These are phyloP conservation scores for Pisolithus tinctorius DNA, from an alignment of 768 basidiomycete species.

Conservation along the genomic window DNA sequence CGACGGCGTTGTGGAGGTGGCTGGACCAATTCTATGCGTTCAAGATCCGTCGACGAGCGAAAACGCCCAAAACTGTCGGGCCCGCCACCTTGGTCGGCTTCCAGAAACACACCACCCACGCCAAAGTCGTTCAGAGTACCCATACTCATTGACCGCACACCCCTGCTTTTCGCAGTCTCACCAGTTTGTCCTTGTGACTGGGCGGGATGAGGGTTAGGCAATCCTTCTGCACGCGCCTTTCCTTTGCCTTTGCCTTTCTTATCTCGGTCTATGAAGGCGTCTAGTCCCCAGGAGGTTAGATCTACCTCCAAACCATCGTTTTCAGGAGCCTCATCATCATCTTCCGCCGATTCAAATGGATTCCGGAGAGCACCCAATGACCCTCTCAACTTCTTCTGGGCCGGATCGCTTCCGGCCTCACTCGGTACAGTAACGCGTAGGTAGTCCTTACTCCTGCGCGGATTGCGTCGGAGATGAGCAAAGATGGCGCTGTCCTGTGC, in stretches of 20 bases:
- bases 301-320: slow-evolving; percentile 63
- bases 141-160: slow-evolving; percentile 59
- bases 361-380: slow-evolving; percentile 65
- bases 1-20: slow-evolving; percentile 42
- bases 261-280: slow-evolving; percentile 67
- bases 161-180: slow-evolving; percentile 34
- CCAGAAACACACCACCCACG: slow-evolving; percentile 40
- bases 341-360: slow-evolving; percentile 64
- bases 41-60: slow-evolving; percentile 55
- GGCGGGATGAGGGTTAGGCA: slow-evolving; percentile 41
- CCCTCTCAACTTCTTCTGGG: slow-evolving; percentile 42
- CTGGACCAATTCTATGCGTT: slow-evolving; percentile 35
- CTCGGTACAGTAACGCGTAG: slow-evolving; percentile 63
- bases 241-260: slow-evolving; percentile 43
- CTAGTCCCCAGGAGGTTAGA: slow-evolving; percentile 78
- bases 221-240: slow-evolving; percentile 29
- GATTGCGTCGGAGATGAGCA: slow-evolving; percentile 58
- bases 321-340: slow-evolving; percentile 43
- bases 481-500: slow-evolving; percentile 86
- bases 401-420: slow-evolving; percentile 48
- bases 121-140: slow-evolving; percentile 54
- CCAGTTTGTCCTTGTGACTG: slow-evolving; percentile 33
- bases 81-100: slow-evolving; percentile 25
- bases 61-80: slow-evolving; percentile 35
- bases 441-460: slow-evolving; percentile 55